Base-by-base conservation (phyloP, 2,329 filamentous ascomycete species). In the Colletotrichum lindemuthianum region DNA sequence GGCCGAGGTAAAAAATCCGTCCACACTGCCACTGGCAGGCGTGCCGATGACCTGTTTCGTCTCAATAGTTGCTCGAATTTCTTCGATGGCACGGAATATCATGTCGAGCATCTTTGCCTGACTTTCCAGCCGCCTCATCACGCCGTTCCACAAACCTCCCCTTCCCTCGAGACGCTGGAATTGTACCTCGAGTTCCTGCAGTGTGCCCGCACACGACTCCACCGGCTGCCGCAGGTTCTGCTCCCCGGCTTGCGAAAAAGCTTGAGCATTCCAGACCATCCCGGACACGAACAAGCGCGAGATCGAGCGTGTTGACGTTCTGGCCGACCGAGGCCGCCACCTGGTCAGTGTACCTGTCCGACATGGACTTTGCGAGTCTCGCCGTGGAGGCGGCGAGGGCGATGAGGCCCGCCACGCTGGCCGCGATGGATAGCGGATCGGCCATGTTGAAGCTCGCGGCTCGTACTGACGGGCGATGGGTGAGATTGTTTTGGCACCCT, bases 371-470 rank as follows among this genome's bases (percentile, higher is more conserved):
- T 2, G 41, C 52, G 10, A 45, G 52, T 15, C 45, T 55, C 32
- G 32, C 41, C 2, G 40, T 37, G 3, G 52, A 37, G 12, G 40
- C 41, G 40, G 52, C 32, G 6, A 60, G 39, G 10, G 48, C 45
- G 11, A 59, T n/a, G 11, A 59, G 39, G 15, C 56, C 56, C 4
- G 56, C 56, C 9, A 52, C 51, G 10, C 48, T 60, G 15, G 48
- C 57, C 4, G 57, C 57, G 11, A 53, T 52, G 57, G 57, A 60
- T 12, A 60, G 40, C 13, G 57, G 57, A 32, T 60, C 57, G 12
- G 41, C 33, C 41, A 55, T 55, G 40, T 24, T 24, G 24, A 24
- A 24, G 5, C 24, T 24, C 4, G 4, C 24, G 5, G 24, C 24
- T 24, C 24, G 24, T 24, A 24, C 24, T 24, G 24, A 24, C 24